phyloP scores from a whole-genome alignment of 441 rosid species.

The Corymbia calophylla region DNA sequence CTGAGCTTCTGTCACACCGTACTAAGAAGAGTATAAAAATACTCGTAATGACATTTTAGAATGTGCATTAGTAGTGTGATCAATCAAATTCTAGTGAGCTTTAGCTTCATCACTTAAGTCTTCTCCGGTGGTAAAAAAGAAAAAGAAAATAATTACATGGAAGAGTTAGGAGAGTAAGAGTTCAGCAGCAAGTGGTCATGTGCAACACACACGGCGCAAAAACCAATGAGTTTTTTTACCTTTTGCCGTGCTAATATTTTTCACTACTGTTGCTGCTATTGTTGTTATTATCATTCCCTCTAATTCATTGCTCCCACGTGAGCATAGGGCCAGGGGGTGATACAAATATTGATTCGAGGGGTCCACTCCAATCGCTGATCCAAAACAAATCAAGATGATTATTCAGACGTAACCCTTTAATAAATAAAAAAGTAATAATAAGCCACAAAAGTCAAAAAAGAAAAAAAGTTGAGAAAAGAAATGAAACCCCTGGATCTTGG shows the following conservation, averaged over 20 bases:
- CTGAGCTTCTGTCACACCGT: background rate
- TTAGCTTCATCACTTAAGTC: background rate
- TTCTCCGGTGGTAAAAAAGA: background rate
- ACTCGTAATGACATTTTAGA: background rate
- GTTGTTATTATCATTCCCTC: background rate
- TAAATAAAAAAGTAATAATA: background rate
- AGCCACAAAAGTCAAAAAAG: background rate
- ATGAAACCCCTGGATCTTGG: background rate
- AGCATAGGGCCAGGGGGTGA: background rate
- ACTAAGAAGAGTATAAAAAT: background rate
- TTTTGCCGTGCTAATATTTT: slow-evolving; percentile 11
- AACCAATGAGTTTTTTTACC: slow-evolving; percentile 21
- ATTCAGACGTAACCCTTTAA: background rate
- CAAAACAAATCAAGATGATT: background rate
- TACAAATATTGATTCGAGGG: background rate
- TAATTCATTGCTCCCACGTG: background rate
- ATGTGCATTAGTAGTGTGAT: background rate
- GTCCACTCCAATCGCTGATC: background rate
- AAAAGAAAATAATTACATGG: background rate
- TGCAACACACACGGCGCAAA: slow-evolving; percentile 26
- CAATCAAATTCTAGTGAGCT: background rate
- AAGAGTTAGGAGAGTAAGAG: background rate
- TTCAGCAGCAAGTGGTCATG: background rate
- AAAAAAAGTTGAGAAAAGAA: background rate
- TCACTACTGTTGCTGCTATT: background rate